These are phyloP conservation scores for Alectoria sarmentosa DNA, from an alignment of 495 filamentous ascomycete species.

Conservation along the genomic window DNA sequence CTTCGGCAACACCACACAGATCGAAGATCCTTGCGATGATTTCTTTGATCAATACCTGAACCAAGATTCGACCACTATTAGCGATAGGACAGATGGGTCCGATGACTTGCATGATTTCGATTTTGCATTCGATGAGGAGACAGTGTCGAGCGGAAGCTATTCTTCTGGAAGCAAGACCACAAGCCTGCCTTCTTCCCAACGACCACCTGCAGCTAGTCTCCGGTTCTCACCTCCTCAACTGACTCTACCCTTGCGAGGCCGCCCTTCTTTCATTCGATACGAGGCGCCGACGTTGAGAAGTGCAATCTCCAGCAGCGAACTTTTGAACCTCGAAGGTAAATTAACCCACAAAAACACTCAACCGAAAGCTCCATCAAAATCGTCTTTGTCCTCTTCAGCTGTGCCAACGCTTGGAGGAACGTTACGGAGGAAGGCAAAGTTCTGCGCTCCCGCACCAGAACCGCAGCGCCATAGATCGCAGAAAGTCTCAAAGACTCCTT, in stretches of 20 bases:
- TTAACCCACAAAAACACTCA: background rate
- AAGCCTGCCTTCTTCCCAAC: slow-evolving; percentile 10
- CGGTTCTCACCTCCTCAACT: background rate
- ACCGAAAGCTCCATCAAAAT: background rate
- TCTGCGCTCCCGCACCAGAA: slow-evolving; percentile 10
- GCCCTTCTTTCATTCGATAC: slow-evolving; percentile 2
- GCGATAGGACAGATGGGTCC: slow-evolving; percentile 31
- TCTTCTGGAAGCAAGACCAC: slow-evolving; percentile 14
- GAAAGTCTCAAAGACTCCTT: slow-evolving; percentile 12
- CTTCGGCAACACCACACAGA: slow-evolving; percentile 39
- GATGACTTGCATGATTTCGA: slow-evolving; percentile 41
- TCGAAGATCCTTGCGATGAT: slow-evolving; percentile 47
- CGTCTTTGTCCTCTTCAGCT: slow-evolving; percentile 6
- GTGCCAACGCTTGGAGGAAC: slow-evolving; percentile 17
- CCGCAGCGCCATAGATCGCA: slow-evolving; percentile 8
- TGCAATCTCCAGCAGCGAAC: slow-evolving; percentile 21
- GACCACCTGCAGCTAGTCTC: background rate
- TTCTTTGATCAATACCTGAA: slow-evolving; percentile 49
- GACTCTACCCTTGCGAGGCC: slow-evolving; percentile 14
- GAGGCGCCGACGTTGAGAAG: slow-evolving; percentile 6
- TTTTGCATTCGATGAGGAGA: slow-evolving; percentile 39
- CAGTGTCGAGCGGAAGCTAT: slow-evolving; percentile 22
- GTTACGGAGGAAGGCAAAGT: slow-evolving; percentile 23
- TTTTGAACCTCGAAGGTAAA: slow-evolving; percentile 24
- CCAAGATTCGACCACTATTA: slow-evolving; percentile 36